A percentile compares a stretch with the other conserved stretches of the same genome.
Evolutionary conservation across 2,329 filamentous ascomycete genomes (phyloP).

Genomic region (Pestalotiopsis fici): DNA sequence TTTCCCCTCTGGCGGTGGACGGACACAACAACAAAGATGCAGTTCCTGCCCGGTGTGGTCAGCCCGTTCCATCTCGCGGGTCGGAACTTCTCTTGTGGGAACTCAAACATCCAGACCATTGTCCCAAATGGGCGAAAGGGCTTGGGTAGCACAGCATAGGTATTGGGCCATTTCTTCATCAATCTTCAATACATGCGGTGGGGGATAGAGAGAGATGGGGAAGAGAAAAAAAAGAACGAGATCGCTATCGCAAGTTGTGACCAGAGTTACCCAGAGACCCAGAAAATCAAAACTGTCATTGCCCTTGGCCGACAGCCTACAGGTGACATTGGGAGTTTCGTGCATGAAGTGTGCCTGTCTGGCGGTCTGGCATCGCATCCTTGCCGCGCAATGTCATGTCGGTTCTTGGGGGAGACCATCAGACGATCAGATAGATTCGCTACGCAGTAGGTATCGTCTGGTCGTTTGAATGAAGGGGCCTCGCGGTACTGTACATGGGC

Average conservation of each 20-base stretch:
- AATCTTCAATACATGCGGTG: background rate
- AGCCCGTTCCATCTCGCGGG: background rate
- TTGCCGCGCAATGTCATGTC: background rate
- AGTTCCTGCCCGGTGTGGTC: background rate
- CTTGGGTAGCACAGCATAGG: background rate
- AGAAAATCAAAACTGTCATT: background rate
- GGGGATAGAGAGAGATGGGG: background rate
- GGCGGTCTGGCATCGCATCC: slow-evolving; percentile 8
- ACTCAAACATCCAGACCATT: background rate
- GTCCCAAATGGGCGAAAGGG: background rate
- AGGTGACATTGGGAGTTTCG: background rate
- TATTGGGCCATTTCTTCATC: background rate
- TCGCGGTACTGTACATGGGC: no score
- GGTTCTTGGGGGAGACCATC: background rate
- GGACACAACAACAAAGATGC: background rate
- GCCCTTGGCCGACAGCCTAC: no score
- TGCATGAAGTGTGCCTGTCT: slow-evolving; percentile 9
- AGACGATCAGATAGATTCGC: background rate
- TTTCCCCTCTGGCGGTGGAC: background rate
- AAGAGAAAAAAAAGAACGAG: background rate
- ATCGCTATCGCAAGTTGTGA: slow-evolving; percentile 8
- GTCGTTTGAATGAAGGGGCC: background rate
- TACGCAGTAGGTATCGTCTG: background rate
- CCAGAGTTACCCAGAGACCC: background rate
- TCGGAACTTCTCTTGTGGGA: slow-evolving; percentile 1